phyloP scores from a whole-genome alignment of 2,329 filamentous ascomycete genomes.

The Colletotrichum graminicola region DNA sequence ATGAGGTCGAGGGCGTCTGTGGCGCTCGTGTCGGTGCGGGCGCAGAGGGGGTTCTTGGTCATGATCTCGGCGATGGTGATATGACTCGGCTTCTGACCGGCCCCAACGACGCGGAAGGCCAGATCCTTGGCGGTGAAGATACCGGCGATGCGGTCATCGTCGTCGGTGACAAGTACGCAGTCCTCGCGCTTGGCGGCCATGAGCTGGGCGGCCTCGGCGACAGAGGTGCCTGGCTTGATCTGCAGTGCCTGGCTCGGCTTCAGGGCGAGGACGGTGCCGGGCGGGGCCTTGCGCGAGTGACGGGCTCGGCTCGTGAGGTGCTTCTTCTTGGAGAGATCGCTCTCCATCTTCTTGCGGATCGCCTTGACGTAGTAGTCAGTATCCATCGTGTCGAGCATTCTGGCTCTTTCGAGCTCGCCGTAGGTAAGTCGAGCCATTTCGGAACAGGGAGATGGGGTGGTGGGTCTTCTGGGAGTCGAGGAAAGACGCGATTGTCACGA shows the following conservation, averaged over 20 bases:
- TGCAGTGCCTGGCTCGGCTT: constrained; percentile 96
- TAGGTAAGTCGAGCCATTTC: constrained; percentile 41
- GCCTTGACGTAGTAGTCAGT: constrained; percentile 71
- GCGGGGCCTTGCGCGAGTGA: constrained; percentile 91
- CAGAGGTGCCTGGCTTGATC: constrained; percentile 94
- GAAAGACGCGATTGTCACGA: background rate
- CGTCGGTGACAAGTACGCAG: constrained; percentile 96
- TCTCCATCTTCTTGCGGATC: constrained; percentile 96
- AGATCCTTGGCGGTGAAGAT: constrained; percentile 99
- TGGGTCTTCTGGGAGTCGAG: background rate
- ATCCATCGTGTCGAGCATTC: constrained; percentile 43
- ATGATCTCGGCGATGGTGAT: constrained; percentile 98
- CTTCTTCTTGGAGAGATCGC: constrained; percentile 98
- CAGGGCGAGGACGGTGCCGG: constrained; percentile 93
- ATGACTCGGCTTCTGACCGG: constrained; percentile 87
- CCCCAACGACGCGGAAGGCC: constrained; percentile 94
- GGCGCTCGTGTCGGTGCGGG: constrained; percentile 96
- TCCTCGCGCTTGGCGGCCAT: constrained; percentile 99
- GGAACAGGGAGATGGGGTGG: background rate
- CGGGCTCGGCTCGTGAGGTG: constrained; percentile 81
- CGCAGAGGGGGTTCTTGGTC: constrained; percentile 99
- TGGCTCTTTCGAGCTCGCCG: constrained; percentile 40
- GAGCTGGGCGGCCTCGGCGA: constrained; percentile 95
- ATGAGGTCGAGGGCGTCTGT: constrained; percentile 97
- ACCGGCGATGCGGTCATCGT: constrained; percentile 96